phyloP scores from a whole-genome alignment of 345 rosid genomes.

The Brassica cretica region DNA sequence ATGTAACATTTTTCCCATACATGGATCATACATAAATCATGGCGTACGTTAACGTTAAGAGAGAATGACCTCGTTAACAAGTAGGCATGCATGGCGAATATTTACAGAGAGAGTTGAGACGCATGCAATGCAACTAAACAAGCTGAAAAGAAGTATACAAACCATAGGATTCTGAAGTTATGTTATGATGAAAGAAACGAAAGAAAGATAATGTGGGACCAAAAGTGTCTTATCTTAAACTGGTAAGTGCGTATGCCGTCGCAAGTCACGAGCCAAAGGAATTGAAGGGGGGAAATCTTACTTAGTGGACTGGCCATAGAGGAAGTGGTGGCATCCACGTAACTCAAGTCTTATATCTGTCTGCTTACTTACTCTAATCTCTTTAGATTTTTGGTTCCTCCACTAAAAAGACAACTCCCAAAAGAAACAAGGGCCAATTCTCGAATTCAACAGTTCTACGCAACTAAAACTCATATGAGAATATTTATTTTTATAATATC shows the following conservation, averaged over 20 bases:
- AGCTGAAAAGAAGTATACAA: slow-evolving; percentile 17
- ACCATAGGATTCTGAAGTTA: slow-evolving; percentile 30
- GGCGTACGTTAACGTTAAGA: slow-evolving; percentile 9
- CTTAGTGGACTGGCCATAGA: slow-evolving; percentile 57
- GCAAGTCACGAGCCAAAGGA: slow-evolving; percentile 23
- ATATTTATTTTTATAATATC: not conserved
- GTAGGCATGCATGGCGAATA: slow-evolving; percentile 24
- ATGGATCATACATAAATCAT: slow-evolving; percentile 10
- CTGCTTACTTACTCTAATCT: slow-evolving; percentile 48
- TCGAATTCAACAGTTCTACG: not conserved
- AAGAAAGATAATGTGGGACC: slow-evolving; percentile 16
- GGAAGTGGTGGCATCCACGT: slow-evolving; percentile 63
- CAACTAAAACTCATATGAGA: slow-evolving; percentile 9
- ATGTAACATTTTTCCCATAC: slow-evolving; percentile 19
- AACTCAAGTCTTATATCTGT: slow-evolving; percentile 38
- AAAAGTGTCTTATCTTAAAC: slow-evolving; percentile 30
- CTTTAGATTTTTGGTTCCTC: slow-evolving; percentile 39
- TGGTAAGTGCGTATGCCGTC: slow-evolving; percentile 26
- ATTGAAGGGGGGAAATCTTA: slow-evolving; percentile 25
- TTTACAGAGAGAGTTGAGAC: slow-evolving; percentile 4
- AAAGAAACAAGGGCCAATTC: not conserved
- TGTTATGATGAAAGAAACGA: slow-evolving; percentile 12
- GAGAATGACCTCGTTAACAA: slow-evolving; percentile 18
- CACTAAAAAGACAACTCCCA: slow-evolving; percentile 37
- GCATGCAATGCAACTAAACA: slow-evolving; percentile 30